A percentile compares a stretch with the other conserved stretches of the same genome.
Evolutionary conservation across 345 rosid genomes (phyloP).

Genomic region (Sonneratia caseolaris): DNA sequence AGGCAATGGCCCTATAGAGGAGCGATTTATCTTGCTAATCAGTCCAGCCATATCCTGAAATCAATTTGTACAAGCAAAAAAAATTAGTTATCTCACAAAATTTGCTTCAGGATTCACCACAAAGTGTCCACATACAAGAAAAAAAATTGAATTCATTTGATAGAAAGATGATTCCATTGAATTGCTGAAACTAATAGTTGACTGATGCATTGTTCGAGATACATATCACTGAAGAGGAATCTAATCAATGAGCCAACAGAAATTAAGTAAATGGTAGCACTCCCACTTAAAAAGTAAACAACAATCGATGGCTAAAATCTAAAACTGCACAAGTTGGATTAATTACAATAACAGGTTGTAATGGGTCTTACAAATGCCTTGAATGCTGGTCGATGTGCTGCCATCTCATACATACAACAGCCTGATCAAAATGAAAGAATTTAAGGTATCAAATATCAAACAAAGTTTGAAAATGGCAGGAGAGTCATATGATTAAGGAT

Average conservation of each 20-base stretch:
- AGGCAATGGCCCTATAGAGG: conserved; percentile 93
- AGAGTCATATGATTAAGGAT: neutral
- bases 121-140: neutral
- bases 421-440: conserved; percentile 45
- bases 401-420: conserved; percentile 98
- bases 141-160: neutral
- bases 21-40: conserved; percentile 96
- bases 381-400: conserved; percentile 95
- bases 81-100: neutral
- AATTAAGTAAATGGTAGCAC: neutral
- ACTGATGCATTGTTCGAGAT: neutral
- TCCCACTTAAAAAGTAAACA: neutral
- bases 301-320: neutral
- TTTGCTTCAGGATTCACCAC: neutral
- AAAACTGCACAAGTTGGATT: too few species aligned
- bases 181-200: neutral
- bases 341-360: neutral
- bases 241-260: neutral
- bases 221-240: neutral
- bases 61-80: conserved; percentile 11
- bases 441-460: conserved; percentile 8
- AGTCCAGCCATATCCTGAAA: conserved; percentile 98
- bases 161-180: neutral
- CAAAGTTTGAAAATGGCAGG: neutral
- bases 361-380: conserved; percentile 82